phyloP scores from a whole-genome alignment of 768 basidiomycete species.

The Mycena albidolilacea region DNA sequence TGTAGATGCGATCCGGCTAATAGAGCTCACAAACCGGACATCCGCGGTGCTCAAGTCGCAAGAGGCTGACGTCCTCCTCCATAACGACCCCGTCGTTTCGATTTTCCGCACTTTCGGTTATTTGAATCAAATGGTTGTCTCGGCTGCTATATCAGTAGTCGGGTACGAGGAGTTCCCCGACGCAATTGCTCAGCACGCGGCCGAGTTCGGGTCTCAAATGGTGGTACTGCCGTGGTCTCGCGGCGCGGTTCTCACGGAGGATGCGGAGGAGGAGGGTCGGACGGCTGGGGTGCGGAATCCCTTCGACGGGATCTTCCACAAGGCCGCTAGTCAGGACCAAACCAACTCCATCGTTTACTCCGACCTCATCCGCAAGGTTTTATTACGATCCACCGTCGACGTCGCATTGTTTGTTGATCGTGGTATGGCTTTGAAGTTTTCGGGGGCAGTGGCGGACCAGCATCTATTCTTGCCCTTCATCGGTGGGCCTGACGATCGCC shows the following conservation, averaged over 20 bases:
- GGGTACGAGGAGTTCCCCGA: slow-evolving; percentile 78
- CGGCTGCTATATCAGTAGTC: slow-evolving; percentile 83
- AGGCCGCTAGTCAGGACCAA: slow-evolving; percentile 62
- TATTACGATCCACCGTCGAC: slow-evolving; percentile 78
- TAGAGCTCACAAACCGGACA: slow-evolving; percentile 91
- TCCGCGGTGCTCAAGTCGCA: slow-evolving; percentile 90
- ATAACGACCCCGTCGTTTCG: slow-evolving; percentile 78
- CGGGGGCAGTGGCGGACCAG: slow-evolving; percentile 41
- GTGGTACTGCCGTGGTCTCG: slow-evolving; percentile 89
- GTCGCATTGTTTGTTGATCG: slow-evolving; percentile 91
- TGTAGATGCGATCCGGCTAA: slow-evolving; percentile 87
- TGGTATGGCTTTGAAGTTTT: slow-evolving; percentile 55
- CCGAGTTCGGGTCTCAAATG: slow-evolving; percentile 74
- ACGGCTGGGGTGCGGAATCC: slow-evolving; percentile 63
- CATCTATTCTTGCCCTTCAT: slow-evolving; percentile 93
- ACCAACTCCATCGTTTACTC: slow-evolving; percentile 75
- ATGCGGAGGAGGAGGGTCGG: slow-evolving; percentile 42
- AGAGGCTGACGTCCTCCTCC: slow-evolving; percentile 77
- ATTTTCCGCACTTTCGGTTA: slow-evolving; percentile 85
- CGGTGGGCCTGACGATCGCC: slow-evolving; percentile 94
- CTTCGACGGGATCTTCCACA: slow-evolving; percentile 85
- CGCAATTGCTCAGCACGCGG: slow-evolving; percentile 73
- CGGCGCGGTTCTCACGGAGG: slow-evolving; percentile 49
- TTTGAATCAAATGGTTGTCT: slow-evolving; percentile 76
- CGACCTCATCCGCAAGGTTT: slow-evolving; percentile 88